Conservation (phyloP, 495 filamentous ascomycete genomes). For the Neurospora sp. region DNA sequence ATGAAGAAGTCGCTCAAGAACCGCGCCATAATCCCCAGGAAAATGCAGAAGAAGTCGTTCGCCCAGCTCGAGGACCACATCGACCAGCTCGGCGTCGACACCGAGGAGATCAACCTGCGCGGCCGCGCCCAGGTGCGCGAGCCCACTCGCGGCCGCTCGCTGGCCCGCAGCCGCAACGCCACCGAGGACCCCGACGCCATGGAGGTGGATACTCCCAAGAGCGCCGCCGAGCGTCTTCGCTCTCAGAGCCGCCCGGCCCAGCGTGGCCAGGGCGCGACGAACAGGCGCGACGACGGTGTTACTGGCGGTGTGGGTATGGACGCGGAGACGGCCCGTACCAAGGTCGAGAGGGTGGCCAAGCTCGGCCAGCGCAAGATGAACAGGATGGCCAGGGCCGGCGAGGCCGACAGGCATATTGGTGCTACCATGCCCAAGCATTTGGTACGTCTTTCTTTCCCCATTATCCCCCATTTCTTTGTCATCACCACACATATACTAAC, state of each 20-base stretch:
- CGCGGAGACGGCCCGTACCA: constrained; percentile 45
- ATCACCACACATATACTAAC: constrained; percentile 19
- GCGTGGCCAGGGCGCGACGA: constrained; percentile 63
- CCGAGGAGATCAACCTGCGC: constrained; percentile 57
- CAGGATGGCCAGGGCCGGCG: constrained; percentile 88
- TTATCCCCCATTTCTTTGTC: background rate
- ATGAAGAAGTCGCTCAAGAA: constrained; percentile 95
- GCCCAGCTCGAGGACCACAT: constrained; percentile 77
- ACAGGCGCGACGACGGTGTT: constrained; percentile 78
- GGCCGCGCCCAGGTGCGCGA: constrained; percentile 51
- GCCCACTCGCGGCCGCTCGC: constrained; percentile 51
- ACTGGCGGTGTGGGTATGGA: constrained; percentile 21
- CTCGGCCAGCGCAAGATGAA: constrained; percentile 97
- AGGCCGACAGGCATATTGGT: constrained; percentile 86
- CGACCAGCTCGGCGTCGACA: constrained; percentile 76
- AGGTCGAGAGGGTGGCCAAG: constrained; percentile 79
- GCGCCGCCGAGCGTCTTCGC: constrained; percentile 50
- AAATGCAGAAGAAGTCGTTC: constrained; percentile 60
- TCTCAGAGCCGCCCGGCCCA: constrained; percentile 57
- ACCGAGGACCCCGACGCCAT: constrained; percentile 59
- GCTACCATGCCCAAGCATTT: constrained; percentile 81
- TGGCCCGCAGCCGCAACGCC: constrained; percentile 35
- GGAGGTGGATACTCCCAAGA: constrained; percentile 64
- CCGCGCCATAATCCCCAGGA: constrained; percentile 78
- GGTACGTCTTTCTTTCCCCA: constrained; percentile 42